Base-by-base conservation (phyloP, 1,139 yeast genomes). In the Debaryomyces singareniensis region DNA sequence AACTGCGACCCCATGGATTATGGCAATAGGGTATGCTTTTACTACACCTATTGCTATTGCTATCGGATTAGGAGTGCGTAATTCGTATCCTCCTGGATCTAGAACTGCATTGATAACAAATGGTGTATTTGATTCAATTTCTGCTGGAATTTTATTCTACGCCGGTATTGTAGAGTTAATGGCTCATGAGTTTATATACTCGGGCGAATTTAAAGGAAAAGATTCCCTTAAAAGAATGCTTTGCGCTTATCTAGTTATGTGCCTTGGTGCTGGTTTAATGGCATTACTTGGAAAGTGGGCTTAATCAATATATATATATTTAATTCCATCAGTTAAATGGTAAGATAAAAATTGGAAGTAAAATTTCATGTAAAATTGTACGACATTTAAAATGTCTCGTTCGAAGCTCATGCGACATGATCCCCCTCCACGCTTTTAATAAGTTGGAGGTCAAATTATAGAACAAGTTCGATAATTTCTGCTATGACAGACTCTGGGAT, bases 271-370 rank as follows among this genome's bases (percentile, higher is more conserved):
- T 5, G 61, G 61, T 24, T 46, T 55, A 32, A 63, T 63, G 69
- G 66, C 68, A n/a, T 42, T 63, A 32, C 47, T 63, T 34, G 70
- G 68, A 21, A 55, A 50, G 36, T 63, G 70, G 70, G 68, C 68
- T 16, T 63, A 39, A 34, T 15, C n/a, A n/a, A n/a, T n/a, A n/a
- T n/a, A n/a, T n/a, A n/a, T n/a, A n/a, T n/a, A n/a, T n/a, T n/a
- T n/a, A n/a, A n/a, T n/a, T n/a, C n/a, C n/a, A n/a, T n/a, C n/a
- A n/a, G n/a, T n/a, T n/a, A n/a, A n/a, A n/a, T n/a, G n/a, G n/a
- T n/a, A n/a, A n/a, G n/a, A n/a, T n/a, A n/a, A n/a, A n/a, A n/a
- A n/a, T n/a, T n/a, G n/a, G 21, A 18, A 18, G n/a, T 9, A 18
- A 18, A 18, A 18, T 18, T 18, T 18, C 21, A 9, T 18, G n/a